A percentile compares a stretch with the other conserved stretches of the same genome.
phyloP scores from a whole-genome alignment of 139 green algal genomes.

The Chlorella sorokiniana region DNA sequence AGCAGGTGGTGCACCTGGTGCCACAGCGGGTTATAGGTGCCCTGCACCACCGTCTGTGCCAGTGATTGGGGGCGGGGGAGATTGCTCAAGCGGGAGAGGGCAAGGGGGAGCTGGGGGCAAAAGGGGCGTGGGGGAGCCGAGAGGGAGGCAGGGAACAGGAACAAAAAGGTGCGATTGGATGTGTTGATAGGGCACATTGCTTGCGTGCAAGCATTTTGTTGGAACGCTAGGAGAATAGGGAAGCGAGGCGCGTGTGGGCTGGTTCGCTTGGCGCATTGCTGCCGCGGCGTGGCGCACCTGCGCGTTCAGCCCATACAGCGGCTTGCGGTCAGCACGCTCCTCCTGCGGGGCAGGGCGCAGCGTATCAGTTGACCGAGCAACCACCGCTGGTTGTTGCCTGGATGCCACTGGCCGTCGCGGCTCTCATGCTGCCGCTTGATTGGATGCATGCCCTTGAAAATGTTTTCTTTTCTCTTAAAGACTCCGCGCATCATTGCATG shows the following conservation, averaged over 20 bases:
- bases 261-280: not conserved
- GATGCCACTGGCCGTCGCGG: no score
- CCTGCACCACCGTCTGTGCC: conserved; percentile 10
- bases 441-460: no score
- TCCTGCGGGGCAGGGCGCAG: no score
- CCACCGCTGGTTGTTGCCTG: no score
- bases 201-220: not conserved
- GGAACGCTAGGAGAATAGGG: no score
- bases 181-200: not conserved
- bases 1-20: conserved; percentile 36
- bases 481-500: no score
- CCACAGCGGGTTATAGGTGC: conserved; percentile 43
- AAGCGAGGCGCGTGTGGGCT: not conserved
- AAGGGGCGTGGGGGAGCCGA: not conserved
- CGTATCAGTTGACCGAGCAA: no score
- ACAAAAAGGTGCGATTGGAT: not conserved
- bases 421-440: no score
- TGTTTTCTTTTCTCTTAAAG: no score
- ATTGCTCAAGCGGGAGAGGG: not conserved
- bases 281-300: not conserved
- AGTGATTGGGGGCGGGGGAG: no score
- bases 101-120: not conserved
- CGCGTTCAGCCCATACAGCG: conserved; percentile 39
- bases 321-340: not conserved
- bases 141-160: not conserved